These are phyloP conservation scores for Tagetes patula DNA, from an alignment of 129 eudicot genomes.

Conservation along the genomic window DNA sequence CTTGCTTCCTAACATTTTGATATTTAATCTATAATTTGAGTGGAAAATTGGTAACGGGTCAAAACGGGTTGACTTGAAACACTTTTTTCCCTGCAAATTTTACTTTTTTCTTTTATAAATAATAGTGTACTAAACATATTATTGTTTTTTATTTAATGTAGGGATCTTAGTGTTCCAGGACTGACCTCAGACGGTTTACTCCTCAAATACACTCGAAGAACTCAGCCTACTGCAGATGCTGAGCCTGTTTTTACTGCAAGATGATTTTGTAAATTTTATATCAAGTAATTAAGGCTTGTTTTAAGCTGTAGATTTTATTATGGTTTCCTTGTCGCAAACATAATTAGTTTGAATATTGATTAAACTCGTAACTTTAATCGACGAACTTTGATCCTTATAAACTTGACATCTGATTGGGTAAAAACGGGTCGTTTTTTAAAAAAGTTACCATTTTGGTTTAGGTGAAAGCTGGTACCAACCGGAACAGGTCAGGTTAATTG, in stretches of 20 bases:
- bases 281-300: constrained; percentile 17
- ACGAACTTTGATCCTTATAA: not conserved
- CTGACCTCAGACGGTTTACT: constrained; percentile 92
- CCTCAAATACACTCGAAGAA: constrained; percentile 86
- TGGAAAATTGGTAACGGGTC: constrained; percentile 3
- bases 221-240: constrained; percentile 69
- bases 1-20: not conserved
- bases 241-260: constrained; percentile 91
- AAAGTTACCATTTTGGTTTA: not conserved
- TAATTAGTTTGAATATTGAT: constrained; percentile 1
- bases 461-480: not conserved
- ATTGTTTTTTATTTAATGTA: constrained; percentile 28
- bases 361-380: not conserved
- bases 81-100: not conserved
- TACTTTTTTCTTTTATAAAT: not conserved
- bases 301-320: not conserved
- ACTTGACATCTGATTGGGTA: not conserved
- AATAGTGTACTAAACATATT: not conserved
- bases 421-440: not conserved
- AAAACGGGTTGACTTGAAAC: not conserved
- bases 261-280: constrained; percentile 28
- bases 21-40: not conserved
- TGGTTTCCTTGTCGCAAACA: constrained; percentile 1
- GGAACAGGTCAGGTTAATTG: no score
- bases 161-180: constrained; percentile 96